Evolutionary conservation across 257 asterid genomes (phyloP), one percentile per base, ranked within the genome.

Genomic region (Leonotis leonurus): DNA sequence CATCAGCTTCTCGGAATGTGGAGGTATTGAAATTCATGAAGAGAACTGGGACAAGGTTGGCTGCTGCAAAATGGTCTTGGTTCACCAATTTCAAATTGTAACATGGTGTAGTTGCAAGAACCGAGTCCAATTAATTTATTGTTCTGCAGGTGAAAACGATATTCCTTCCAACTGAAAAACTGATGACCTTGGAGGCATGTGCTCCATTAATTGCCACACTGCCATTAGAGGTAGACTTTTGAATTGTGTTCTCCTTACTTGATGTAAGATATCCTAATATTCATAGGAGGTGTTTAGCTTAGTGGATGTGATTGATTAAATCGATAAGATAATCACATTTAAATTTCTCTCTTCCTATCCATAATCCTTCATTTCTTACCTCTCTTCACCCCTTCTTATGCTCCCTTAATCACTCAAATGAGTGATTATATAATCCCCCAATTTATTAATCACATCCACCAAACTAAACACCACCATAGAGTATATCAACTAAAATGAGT

Each of bases 21-120:
- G 96, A 59, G 97, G 97, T 43, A 85, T 90, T 69, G 97, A 90
- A 70, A 87, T 90, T n/a, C n/a, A n/a, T 73, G 96, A 90, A 80
- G 96, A 90, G 75, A 90, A 90, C 67, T 90, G 97, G 97, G 96
- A 90, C 78, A 87, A 87, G 96, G 97, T 88, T 67, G 74, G 64
- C 40, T 54, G 45, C 51, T 21, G 29, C 24, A 17, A 67, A n/a
- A 44, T 52, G 44, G 70, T 69, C 8, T 75, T 25, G 24, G 50
- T 25, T 41, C n/a, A 16, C 24, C 41, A 16, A 17, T 67, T 54
- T 33, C 40, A 29, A 45, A 61, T 21, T 65, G 55, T 40, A 10
- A 18, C 21, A 33, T 11, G 20, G 25, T 22, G 33, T 21, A 18
- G 32, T 39, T n/a, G n/a, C n/a, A n/a, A n/a, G n/a, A n/a, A 24